Conservation (phyloP, 163 green algal genomes). For the Dunaliella salina region DNA sequence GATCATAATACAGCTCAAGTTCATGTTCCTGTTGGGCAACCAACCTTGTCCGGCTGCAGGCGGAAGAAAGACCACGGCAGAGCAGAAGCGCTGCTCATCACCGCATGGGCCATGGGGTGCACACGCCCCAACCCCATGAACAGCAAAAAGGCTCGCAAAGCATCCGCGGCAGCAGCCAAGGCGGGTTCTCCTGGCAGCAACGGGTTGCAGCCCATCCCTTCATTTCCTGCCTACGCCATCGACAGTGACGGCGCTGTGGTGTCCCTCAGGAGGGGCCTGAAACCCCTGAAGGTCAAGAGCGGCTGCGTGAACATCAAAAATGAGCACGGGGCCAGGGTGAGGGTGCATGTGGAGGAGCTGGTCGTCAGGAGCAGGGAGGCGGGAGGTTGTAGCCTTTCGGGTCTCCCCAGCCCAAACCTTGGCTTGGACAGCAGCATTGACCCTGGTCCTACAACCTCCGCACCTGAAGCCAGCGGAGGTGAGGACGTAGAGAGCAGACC, state of each 20-base stretch:
- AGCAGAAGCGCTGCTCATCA: conserved; percentile 75
- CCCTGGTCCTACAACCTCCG: no score
- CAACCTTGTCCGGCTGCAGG: no score
- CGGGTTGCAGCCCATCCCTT: background rate
- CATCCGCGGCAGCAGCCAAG: no score
- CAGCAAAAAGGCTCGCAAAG: background rate
- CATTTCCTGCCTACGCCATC: background rate
- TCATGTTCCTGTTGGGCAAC: no score
- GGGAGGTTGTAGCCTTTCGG: no score
- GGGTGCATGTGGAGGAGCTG: background rate
- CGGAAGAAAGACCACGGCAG: conserved; percentile 79
- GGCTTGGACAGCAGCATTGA: no score
- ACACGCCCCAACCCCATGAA: background rate
- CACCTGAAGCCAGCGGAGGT: no score
- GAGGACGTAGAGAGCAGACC: no score
- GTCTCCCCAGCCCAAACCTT: no score
- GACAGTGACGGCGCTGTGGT: background rate
- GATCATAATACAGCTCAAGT: no score
- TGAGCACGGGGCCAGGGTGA: background rate
- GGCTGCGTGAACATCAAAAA: background rate
- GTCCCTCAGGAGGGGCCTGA: background rate
- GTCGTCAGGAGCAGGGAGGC: background rate
- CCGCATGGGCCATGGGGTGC: conserved; percentile 50
- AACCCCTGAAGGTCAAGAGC: background rate
- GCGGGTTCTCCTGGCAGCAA: no score